Conservation (phyloP, 495 filamentous ascomycete species). For the Penicillium samsonianum region DNA sequence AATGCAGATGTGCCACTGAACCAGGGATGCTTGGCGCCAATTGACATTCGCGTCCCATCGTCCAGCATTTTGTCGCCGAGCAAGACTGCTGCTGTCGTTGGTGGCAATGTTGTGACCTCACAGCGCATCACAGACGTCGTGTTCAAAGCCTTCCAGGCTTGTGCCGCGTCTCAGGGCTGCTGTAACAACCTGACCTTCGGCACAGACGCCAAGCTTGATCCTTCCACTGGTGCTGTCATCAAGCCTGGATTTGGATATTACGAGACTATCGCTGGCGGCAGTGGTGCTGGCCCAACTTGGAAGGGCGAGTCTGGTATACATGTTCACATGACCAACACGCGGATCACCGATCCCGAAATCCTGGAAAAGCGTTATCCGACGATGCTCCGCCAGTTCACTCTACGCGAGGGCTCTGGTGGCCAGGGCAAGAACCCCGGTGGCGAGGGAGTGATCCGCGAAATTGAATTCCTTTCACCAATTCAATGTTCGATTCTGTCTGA, state of each 20-base stretch:
- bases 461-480: slow-evolving; percentile 88
- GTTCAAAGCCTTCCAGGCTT: slow-evolving; percentile 84
- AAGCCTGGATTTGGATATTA: slow-evolving; percentile 92
- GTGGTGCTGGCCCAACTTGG: slow-evolving; percentile 85
- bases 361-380: slow-evolving; percentile 94
- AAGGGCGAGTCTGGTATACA: slow-evolving; percentile 89
- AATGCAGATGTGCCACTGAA: slow-evolving; percentile 93
- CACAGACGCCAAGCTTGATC: slow-evolving; percentile 44
- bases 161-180: slow-evolving; percentile 87
- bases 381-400: slow-evolving; percentile 76
- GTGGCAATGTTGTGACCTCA: slow-evolving; percentile 89
- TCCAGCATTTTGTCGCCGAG: slow-evolving; percentile 84
- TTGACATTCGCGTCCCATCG: slow-evolving; percentile 81
- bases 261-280: slow-evolving; percentile 93
- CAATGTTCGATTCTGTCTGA: slow-evolving; percentile 90
- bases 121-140: slow-evolving; percentile 96
- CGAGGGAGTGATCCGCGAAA: slow-evolving; percentile 88
- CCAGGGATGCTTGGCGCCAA: slow-evolving; percentile 89
- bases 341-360: slow-evolving; percentile 95
- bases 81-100: slow-evolving; percentile 87
- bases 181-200: slow-evolving; percentile 78
- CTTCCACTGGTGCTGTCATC: slow-evolving; percentile 78
- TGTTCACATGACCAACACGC: slow-evolving; percentile 98
- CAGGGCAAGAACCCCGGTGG: slow-evolving; percentile 77
- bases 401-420: slow-evolving; percentile 69